Evolutionary conservation across 1,284 basidiomycete genomes (phyloP).

Genomic region (Rhodotorula sp.): DNA sequence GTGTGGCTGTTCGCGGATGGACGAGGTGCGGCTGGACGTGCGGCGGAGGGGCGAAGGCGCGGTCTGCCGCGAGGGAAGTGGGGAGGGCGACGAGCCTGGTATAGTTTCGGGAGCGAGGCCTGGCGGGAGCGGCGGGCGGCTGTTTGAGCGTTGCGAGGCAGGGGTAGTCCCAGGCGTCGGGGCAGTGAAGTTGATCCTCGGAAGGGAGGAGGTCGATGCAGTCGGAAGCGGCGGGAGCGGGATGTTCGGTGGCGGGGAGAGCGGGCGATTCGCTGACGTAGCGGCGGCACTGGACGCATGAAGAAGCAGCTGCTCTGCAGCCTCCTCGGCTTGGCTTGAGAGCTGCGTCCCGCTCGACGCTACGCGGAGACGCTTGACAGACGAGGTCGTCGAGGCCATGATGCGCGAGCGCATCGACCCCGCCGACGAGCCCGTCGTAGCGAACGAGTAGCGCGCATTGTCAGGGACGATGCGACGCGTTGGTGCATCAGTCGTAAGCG

Average conservation of each 20-base stretch:
- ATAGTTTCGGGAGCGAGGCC: background rate
- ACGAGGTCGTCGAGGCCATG: background rate
- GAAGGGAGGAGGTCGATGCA: background rate
- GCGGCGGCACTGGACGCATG: background rate
- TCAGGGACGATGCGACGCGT: slow-evolving; percentile 19
- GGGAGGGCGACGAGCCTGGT: background rate
- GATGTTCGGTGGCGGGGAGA: background rate
- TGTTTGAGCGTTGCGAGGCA: background rate
- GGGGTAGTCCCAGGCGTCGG: slow-evolving; percentile 4
- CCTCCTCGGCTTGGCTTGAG: background rate
- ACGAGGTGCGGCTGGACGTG: background rate
- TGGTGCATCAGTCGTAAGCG: slow-evolving; percentile 24
- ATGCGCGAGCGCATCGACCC: background rate
- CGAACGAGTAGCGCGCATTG: slow-evolving; percentile 24
- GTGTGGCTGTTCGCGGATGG: background rate
- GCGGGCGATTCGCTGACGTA: background rate
- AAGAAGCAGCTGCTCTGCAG: background rate
- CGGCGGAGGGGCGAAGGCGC: background rate
- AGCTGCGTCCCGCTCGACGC: background rate
- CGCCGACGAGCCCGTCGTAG: background rate
- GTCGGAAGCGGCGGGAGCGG: background rate
- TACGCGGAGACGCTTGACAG: background rate
- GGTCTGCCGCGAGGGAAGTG: background rate
- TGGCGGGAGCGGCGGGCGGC: background rate
- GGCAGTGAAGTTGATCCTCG: background rate